phyloP scores from a whole-genome alignment of 345 rosid species.

The Gossypium turneri region DNA sequence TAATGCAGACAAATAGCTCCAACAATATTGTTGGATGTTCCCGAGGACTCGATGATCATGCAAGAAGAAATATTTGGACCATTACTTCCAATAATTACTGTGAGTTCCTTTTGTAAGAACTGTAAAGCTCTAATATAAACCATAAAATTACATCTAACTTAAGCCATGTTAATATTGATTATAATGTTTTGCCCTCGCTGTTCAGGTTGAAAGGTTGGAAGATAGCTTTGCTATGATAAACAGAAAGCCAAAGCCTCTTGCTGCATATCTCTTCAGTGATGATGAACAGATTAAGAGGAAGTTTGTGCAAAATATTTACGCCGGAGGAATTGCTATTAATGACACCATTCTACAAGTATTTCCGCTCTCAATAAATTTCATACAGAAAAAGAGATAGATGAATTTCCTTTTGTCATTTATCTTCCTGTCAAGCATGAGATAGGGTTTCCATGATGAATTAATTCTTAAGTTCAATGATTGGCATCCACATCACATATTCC shows the following conservation, averaged over 20 bases:
- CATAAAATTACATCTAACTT: too few species aligned
- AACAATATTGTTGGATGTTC: constrained; percentile 77
- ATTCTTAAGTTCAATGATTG: neutral
- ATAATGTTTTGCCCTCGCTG: neutral
- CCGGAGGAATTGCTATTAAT: constrained; percentile 72
- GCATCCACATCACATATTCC: neutral
- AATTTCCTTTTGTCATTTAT: neutral
- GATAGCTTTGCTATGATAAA: constrained; percentile 70
- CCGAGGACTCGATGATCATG: constrained; percentile 75
- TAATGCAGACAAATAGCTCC: constrained; percentile 73
- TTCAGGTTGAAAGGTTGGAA: constrained; percentile 73
- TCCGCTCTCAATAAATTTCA: neutral
- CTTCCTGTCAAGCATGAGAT: constrained; percentile 1
- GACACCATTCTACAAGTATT: constrained; percentile 65
- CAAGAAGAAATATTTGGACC: constrained; percentile 96
- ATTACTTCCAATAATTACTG: constrained; percentile 72
- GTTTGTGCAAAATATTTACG: constrained; percentile 49
- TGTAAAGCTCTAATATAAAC: too few species aligned
- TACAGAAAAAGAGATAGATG: constrained; percentile 7
- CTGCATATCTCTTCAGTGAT: constrained; percentile 72
- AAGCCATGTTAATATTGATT: too few species aligned
- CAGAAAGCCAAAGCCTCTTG: constrained; percentile 82
- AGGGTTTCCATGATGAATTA: neutral
- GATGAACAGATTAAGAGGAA: constrained; percentile 46
- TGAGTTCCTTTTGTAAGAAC: neutral